A percentile compares a stretch with the other conserved stretches of the same genome.
Conservation (phyloP, 805 yeast genomes). For the Candida methanosorbosa region DNA sequence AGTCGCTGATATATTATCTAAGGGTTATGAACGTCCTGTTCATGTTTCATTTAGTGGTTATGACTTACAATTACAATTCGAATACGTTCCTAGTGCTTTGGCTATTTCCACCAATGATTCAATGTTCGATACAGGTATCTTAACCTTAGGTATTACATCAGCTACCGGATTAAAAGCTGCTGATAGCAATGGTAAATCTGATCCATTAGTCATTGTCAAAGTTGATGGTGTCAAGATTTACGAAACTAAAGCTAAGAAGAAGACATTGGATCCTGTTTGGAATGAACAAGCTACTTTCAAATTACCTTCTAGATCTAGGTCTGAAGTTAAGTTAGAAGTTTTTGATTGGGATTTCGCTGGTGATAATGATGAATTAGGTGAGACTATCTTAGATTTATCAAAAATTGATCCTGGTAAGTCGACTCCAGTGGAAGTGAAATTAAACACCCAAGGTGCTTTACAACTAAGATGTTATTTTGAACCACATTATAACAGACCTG, state of each 20-base stretch:
- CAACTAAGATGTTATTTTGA: constrained; percentile 43
- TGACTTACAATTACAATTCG: constrained; percentile 38
- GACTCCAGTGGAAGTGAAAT: constrained; percentile 35
- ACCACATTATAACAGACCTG: constrained; percentile 54
- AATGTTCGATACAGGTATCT: constrained; percentile 57
- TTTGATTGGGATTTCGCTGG: constrained; percentile 80
- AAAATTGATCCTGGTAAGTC: constrained; percentile 34
- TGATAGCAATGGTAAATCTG: constrained; percentile 71
- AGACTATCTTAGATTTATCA: constrained; percentile 39
- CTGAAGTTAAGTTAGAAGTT: constrained; percentile 38
- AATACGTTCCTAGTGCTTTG: constrained; percentile 51
- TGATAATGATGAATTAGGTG: constrained; percentile 53
- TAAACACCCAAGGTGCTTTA: constrained; percentile 62
- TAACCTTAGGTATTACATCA: constrained; percentile 46
- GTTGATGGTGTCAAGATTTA: constrained; percentile 45
- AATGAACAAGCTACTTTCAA: constrained; percentile 57
- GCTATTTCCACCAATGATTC: constrained; percentile 51
- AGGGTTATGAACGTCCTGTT: constrained; percentile 37
- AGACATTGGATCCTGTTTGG: constrained; percentile 69
- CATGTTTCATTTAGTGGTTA: constrained; percentile 32
- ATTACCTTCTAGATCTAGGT: constrained; percentile 53
- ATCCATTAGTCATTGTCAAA: constrained; percentile 51
- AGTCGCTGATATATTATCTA: constrained; percentile 47
- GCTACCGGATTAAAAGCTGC: constrained; percentile 49
- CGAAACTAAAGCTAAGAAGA: constrained; percentile 56